phyloP scores from a whole-genome alignment of 768 basidiomycete genomes.

The Termitomyces sp. region DNA sequence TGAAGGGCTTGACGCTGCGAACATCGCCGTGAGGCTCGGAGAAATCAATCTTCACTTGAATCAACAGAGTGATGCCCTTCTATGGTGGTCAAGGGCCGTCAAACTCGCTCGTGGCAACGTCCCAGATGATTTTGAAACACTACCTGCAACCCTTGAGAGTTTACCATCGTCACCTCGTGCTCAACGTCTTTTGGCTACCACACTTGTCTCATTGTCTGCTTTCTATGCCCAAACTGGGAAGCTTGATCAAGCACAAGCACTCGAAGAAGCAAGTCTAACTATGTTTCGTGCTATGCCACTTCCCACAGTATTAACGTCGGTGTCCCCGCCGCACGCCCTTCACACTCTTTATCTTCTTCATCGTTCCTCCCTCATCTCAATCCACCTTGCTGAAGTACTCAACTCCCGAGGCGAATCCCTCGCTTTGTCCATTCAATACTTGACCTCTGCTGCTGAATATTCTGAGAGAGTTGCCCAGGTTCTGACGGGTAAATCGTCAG shows the following conservation, averaged over 20 bases:
- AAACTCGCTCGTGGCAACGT: conserved; percentile 37
- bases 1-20: conserved; percentile 43
- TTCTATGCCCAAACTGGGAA: conserved; percentile 60
- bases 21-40: conserved; percentile 63
- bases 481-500: conserved; percentile 42
- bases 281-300: conserved; percentile 53
- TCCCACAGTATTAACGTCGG: conserved; percentile 38
- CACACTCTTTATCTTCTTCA: conserved; percentile 69
- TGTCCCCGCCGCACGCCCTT: conserved; percentile 56
- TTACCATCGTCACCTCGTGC: conserved; percentile 56
- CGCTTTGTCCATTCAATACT: conserved; percentile 48
- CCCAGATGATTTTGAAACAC: conserved; percentile 17
- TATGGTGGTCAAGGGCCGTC: conserved; percentile 68
- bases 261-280: conserved; percentile 54
- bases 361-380: conserved; percentile 67
- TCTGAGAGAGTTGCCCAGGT: conserved; percentile 61
- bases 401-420: conserved; percentile 44
- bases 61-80: conserved; percentile 47
- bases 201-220: conserved; percentile 70
- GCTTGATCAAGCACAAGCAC: conserved; percentile 47
- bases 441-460: conserved; percentile 60
- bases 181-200: conserved; percentile 59
- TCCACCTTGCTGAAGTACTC: conserved; percentile 73
- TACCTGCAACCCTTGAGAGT: conserved; percentile 29
- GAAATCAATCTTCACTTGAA: conserved; percentile 59